Evolutionary conservation across 371 early-diverging fungal species (phyloP).

Genomic region (Mucor piriformis): DNA sequence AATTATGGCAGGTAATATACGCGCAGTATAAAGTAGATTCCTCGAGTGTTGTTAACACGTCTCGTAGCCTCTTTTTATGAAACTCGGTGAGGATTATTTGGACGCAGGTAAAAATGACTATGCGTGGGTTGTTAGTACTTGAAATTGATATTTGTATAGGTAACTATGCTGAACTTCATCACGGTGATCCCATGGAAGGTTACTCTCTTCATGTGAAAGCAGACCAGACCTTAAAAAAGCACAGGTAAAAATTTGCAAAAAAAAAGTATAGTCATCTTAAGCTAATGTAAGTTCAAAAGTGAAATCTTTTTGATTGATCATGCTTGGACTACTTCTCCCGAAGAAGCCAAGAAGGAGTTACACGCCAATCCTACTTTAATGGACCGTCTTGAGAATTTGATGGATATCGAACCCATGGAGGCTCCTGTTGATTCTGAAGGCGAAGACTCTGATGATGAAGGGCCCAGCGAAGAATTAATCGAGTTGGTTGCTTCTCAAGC

Average conservation of each 20-base stretch:
- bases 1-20: slow-evolving; percentile 58
- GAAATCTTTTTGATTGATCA: slow-evolving; percentile 73
- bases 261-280: not conserved
- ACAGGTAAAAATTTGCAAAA: slow-evolving; percentile 47
- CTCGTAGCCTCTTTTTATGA: slow-evolving; percentile 57
- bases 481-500: slow-evolving; percentile 65
- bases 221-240: slow-evolving; percentile 51
- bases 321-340: slow-evolving; percentile 74
- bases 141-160: slow-evolving; percentile 14
- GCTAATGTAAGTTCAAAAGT: slow-evolving; percentile 21
- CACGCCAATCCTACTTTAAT: slow-evolving; percentile 52
- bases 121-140: not conserved
- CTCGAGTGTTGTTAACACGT: not conserved
- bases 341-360: slow-evolving; percentile 58
- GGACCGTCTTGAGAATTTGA: slow-evolving; percentile 66
- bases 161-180: slow-evolving; percentile 54
- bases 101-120: slow-evolving; percentile 53
- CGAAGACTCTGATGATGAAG: slow-evolving; percentile 35
- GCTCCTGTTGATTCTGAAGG: slow-evolving; percentile 41
- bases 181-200: slow-evolving; percentile 57
- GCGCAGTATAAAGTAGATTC: too few relatives aligned
- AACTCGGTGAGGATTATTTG: slow-evolving; percentile 63
- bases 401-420: slow-evolving; percentile 60
- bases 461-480: slow-evolving; percentile 37
- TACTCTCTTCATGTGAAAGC: slow-evolving; percentile 63